These are phyloP conservation scores for Corymbia maculata DNA, from an alignment of 345 rosid genomes.

Conservation along the genomic window DNA sequence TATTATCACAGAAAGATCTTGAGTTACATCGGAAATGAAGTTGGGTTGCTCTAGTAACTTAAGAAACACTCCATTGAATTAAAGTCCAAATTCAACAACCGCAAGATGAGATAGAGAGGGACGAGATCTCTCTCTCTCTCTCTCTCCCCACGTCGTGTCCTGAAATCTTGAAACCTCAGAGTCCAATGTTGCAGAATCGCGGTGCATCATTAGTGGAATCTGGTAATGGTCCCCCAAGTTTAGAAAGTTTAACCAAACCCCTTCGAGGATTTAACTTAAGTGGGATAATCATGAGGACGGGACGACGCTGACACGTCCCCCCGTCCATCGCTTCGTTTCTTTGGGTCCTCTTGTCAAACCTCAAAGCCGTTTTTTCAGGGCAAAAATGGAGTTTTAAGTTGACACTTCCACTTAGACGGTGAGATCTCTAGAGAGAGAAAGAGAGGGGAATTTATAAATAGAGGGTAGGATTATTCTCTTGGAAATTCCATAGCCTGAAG, in stretches of 20 bases:
- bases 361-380: conserved; percentile 18
- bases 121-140: not conserved
- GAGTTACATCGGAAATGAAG: not conserved
- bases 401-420: conserved; percentile 13
- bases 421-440: not conserved
- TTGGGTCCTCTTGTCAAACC: not conserved
- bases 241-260: not conserved
- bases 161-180: not conserved
- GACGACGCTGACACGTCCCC: not conserved
- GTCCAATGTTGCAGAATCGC: conserved; percentile 2
- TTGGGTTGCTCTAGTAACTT: not conserved
- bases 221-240: not conserved
- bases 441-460: not conserved
- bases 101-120: not conserved
- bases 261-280: not conserved
- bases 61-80: not conserved
- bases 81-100: not conserved
- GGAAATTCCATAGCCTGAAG: conserved; percentile 9
- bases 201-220: not conserved
- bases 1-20: not conserved
- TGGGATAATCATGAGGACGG: not conserved
- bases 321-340: not conserved
- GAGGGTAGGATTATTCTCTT: not conserved
- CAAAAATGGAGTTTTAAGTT: not conserved
- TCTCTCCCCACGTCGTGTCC: not conserved